phyloP scores from a whole-genome alignment of 148 eudicot species.

The Rhododendron kiyosumense region DNA sequence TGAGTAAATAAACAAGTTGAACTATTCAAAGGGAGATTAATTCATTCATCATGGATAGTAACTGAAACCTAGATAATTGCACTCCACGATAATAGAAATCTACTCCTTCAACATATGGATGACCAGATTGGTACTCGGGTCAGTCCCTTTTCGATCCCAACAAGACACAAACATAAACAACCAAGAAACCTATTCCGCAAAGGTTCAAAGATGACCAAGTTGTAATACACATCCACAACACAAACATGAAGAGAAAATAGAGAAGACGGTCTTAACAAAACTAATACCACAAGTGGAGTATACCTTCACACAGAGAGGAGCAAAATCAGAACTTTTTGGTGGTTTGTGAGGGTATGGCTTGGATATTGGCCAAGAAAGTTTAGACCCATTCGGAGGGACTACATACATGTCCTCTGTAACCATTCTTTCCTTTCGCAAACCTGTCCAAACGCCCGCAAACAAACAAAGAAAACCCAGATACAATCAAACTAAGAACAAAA shows the following conservation, averaged over 20 bases:
- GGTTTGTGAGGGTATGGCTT: conserved; percentile 85
- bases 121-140: not conserved
- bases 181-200: not conserved
- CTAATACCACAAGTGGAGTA: not conserved
- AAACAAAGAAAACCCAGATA: conserved; percentile 5
- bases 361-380: conserved; percentile 42
- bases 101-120: not conserved
- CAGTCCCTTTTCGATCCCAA: not conserved
- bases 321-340: conserved; percentile 91
- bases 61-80: not conserved
- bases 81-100: not conserved
- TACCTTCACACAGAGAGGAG: conserved; percentile 86
- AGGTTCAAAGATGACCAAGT: not conserved
- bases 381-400: conserved; percentile 59
- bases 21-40: not conserved
- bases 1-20: too few relatives aligned
- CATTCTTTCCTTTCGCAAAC: conserved; percentile 97
- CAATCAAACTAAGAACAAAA: not conserved
- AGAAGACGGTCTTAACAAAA: not conserved
- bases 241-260: not conserved
- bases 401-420: conserved; percentile 82
- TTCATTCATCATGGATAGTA: not conserved
- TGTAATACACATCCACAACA: not conserved
- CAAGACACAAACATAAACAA: not conserved
- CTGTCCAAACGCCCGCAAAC: conserved; percentile 34